Percentiles rank a stretch among this genome's conserved stretches.
These are phyloP conservation scores for Fusarium xyrophilum DNA, from an alignment of 2,329 filamentous ascomycete species.

Conservation along the genomic window DNA sequence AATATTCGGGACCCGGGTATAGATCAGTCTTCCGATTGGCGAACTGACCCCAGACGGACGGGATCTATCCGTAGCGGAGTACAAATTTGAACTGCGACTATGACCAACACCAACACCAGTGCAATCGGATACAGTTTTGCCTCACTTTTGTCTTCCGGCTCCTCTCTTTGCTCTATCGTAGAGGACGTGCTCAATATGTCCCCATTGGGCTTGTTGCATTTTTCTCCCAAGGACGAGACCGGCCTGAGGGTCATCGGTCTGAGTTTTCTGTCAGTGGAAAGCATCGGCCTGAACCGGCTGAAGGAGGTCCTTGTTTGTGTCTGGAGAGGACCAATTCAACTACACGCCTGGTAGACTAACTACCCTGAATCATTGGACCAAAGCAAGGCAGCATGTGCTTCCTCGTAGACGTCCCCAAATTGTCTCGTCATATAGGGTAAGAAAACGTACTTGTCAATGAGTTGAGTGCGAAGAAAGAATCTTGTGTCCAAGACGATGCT, in stretches of 20 bases:
- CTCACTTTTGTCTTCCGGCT: conserved; percentile 2
- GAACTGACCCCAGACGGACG: neutral
- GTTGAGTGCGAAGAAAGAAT: neutral
- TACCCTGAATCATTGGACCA: neutral
- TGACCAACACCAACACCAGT: neutral
- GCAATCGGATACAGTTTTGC: neutral
- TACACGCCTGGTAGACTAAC: neutral
- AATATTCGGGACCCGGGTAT: neutral
- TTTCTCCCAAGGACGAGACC: neutral
- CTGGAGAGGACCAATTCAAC: neutral
- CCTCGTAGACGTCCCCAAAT: neutral
- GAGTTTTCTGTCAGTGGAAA: conserved; percentile 12
- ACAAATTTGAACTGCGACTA: neutral
- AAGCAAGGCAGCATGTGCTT: neutral
- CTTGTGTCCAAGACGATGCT: neutral
- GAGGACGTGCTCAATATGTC: conserved; percentile 5
- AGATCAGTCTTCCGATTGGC: conserved; percentile 25
- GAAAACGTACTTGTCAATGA: neutral
- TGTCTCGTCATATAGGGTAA: neutral
- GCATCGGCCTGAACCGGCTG: conserved; percentile 8
- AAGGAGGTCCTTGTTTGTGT: neutral
- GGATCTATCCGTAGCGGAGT: conserved; percentile 32
- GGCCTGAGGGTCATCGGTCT: neutral
- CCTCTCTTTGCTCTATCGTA: neutral
- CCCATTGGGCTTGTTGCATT: conserved; percentile 3